Evolutionary conservation across 1,139 yeast genomes (phyloP).

Genomic region (Sugiyamaella novakii): DNA sequence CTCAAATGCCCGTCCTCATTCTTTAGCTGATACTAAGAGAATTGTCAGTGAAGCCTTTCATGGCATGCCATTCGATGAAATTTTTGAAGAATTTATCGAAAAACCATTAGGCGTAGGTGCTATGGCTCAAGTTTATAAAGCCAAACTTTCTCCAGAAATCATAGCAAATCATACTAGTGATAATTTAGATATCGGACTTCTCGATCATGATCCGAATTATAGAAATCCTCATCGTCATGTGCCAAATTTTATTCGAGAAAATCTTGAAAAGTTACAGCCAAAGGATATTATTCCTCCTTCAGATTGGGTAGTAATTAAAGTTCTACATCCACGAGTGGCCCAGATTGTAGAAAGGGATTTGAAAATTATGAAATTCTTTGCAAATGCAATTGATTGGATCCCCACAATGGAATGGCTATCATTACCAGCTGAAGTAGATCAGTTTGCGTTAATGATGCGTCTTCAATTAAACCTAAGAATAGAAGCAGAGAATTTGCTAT

Average conservation of each 20-base stretch:
- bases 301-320: conserved; percentile 83
- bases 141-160: conserved; percentile 49
- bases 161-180: conserved; percentile 15
- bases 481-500: conserved; percentile 77
- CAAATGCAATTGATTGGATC: conserved; percentile 61
- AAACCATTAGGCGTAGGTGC: conserved; percentile 94
- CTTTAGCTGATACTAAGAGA: conserved; percentile 59
- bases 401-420: conserved; percentile 99
- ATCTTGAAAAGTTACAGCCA: conserved; percentile 19
- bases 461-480: conserved; percentile 86
- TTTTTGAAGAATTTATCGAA: conserved; percentile 77
- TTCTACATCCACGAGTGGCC: conserved; percentile 85
- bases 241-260: conserved; percentile 17
- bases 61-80: conserved; percentile 62
- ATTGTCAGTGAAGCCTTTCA: conserved; percentile 65
- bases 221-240: background rate
- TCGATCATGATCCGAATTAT: background rate
- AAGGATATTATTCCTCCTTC: conserved; percentile 43
- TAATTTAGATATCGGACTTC: background rate
- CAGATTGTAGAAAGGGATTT: conserved; percentile 75
- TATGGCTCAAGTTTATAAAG: conserved; percentile 92
- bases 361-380: conserved; percentile 79
- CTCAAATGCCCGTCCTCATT: conserved; percentile 79
- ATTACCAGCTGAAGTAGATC: conserved; percentile 90
- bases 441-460: conserved; percentile 82